These are phyloP conservation scores for Wickerhamiella galacta DNA, from an alignment of 805 yeast species.

Conservation along the genomic window DNA sequence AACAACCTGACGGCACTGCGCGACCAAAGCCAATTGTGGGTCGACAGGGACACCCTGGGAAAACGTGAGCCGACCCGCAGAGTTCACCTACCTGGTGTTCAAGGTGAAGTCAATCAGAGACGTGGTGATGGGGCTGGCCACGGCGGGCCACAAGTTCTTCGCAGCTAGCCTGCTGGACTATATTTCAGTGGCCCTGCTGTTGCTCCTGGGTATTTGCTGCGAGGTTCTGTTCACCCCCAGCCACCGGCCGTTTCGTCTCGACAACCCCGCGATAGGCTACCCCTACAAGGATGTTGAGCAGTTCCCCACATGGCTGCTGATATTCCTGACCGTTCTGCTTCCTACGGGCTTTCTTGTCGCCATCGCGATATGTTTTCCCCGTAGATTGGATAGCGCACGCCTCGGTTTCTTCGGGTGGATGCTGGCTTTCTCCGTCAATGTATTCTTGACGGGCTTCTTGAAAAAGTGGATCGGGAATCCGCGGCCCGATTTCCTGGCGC, in stretches of 20 bases:
- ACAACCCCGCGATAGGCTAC: conserved; percentile 63
- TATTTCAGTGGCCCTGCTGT: conserved; percentile 3
- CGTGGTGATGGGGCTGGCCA: too few species aligned
- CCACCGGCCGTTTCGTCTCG: conserved; percentile 58
- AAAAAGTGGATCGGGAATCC: conserved; percentile 81
- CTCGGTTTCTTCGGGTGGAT: conserved; percentile 38
- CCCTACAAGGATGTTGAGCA: conserved; percentile 66
- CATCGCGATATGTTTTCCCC: conserved; percentile 4
- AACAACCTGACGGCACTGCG: too few species aligned
- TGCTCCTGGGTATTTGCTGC: conserved; percentile 10
- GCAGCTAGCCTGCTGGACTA: conserved; percentile 5
- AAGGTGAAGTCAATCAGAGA: too few species aligned
- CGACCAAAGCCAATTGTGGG: too few species aligned
- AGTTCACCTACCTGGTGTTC: too few species aligned
- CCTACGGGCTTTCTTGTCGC: conserved; percentile 17
- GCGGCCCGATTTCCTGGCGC: conserved; percentile 79
- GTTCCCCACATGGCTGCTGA: conserved; percentile 40
- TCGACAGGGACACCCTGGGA: too few species aligned
- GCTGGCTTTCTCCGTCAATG: conserved; percentile 41
- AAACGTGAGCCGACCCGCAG: too few species aligned
- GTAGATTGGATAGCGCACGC: background rate
- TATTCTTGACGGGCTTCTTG: conserved; percentile 50
- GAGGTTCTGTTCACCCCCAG: conserved; percentile 33
- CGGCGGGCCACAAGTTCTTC: too few species aligned
- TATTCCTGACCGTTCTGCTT: conserved; percentile 21